Percentiles rank a stretch among this genome's conserved stretches.
These are phyloP conservation scores for Erodium moschatum DNA, from an alignment of 441 rosid species.

Conservation along the genomic window DNA sequence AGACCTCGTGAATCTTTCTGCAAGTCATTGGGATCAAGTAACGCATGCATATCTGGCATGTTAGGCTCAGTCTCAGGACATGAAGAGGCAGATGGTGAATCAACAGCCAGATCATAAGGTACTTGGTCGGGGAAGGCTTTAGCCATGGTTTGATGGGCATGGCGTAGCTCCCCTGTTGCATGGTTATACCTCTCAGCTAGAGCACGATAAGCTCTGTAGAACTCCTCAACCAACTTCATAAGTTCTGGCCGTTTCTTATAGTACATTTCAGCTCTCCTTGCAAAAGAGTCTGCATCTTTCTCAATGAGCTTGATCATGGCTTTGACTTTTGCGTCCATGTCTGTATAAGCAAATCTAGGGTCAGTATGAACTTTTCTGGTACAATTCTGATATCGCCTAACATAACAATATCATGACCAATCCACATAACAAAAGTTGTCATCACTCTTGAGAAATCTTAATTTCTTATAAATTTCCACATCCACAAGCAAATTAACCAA, in stretches of 20 bases:
- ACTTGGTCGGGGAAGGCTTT: constrained; percentile 63
- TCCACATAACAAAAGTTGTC: not conserved
- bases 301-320: constrained; percentile 71
- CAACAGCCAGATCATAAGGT: constrained; percentile 37
- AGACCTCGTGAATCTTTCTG: not conserved
- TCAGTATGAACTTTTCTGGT: constrained; percentile 10
- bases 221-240: constrained; percentile 65
- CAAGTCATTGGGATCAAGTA: not conserved
- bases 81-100: constrained; percentile 29
- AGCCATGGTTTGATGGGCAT: constrained; percentile 56
- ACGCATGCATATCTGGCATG: too few relatives aligned
- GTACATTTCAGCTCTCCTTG: constrained; percentile 76
- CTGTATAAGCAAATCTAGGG: constrained; percentile 27
- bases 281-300: constrained; percentile 78
- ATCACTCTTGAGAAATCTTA: not conserved
- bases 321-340: constrained; percentile 70
- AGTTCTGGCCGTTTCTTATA: constrained; percentile 75
- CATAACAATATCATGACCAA: not conserved
- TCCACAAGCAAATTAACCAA: not conserved
- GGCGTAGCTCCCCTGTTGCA: constrained; percentile 60
- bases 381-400: not conserved
- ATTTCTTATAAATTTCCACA: not conserved
- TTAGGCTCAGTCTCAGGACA: too few relatives aligned
- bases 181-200: constrained; percentile 74
- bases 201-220: constrained; percentile 73